These are phyloP conservation scores for Phytophthora quininea DNA, from an alignment of 352 stramenopile species.

Conservation along the genomic window DNA sequence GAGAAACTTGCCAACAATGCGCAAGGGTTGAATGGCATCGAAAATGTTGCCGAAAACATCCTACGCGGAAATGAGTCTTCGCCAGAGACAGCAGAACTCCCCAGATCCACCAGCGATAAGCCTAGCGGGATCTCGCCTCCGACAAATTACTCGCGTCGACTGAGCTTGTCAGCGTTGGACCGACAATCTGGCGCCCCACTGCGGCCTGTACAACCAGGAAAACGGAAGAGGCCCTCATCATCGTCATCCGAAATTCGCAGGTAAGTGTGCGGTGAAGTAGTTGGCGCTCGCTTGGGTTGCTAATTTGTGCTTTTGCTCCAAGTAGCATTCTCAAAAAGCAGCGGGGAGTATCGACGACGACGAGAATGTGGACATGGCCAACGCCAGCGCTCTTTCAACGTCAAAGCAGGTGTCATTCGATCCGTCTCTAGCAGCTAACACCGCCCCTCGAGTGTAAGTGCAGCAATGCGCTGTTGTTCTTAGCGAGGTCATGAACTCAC, in stretches of 20 bases:
- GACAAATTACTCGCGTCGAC: slow-evolving; percentile 38
- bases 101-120: slow-evolving; percentile 24
- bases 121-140: slow-evolving; percentile 43
- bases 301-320: not conserved
- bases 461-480: not conserved
- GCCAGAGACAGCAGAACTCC: slow-evolving; percentile 43
- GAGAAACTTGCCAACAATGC: slow-evolving; percentile 46
- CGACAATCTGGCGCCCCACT: slow-evolving; percentile 5
- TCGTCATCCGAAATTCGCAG: slow-evolving; percentile 50
- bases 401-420: slow-evolving; percentile 80
- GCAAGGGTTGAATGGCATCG: slow-evolving; percentile 58
- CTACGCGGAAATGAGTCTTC: slow-evolving; percentile 50
- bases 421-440: slow-evolving; percentile 27
- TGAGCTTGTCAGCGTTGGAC: slow-evolving; percentile 37
- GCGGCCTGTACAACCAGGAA: slow-evolving; percentile 16
- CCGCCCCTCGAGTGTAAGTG: slow-evolving; percentile 49
- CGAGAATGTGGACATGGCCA: slow-evolving; percentile 1
- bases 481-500: slow-evolving; percentile 7
- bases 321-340: slow-evolving; percentile 79
- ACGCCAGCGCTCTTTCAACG: slow-evolving; percentile 2
- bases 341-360: slow-evolving; percentile 17
- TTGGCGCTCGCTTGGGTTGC: not conserved
- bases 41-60: slow-evolving; percentile 85
- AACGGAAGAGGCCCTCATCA: slow-evolving; percentile 30
- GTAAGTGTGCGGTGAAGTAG: slow-evolving; percentile 13